Conservation (phyloP, 495 filamentous ascomycete species). For the Aspergillus conjunctus region DNA sequence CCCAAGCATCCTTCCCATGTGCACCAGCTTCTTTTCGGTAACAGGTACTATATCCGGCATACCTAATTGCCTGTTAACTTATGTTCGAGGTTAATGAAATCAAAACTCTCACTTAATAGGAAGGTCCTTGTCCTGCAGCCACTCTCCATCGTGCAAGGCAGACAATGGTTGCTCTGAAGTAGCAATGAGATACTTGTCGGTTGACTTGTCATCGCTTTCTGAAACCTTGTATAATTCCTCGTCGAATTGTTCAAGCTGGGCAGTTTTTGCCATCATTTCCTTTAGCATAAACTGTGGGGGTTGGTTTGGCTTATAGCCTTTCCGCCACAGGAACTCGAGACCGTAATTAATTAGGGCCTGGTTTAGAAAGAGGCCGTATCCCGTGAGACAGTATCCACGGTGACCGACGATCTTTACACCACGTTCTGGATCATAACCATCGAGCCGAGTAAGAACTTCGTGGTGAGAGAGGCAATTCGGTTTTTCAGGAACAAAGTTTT, state of each 20-base stretch:
- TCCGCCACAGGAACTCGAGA: constrained; percentile 75
- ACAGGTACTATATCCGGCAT: constrained; percentile 92
- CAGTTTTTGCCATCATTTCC: constrained; percentile 98
- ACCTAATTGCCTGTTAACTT: constrained; percentile 42
- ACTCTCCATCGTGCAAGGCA: constrained; percentile 89
- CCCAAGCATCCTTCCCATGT: constrained; percentile 96
- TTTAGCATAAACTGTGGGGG: constrained; percentile 95
- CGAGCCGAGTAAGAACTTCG: constrained; percentile 83
- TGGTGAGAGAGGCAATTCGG: constrained; percentile 82
- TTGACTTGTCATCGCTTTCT: constrained; percentile 72
- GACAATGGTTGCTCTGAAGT: constrained; percentile 96
- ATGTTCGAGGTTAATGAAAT: background rate
- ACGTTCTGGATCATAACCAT: constrained; percentile 91
- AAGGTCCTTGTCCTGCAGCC: constrained; percentile 81
- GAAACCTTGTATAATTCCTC: constrained; percentile 97
- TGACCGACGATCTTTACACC: constrained; percentile 95
- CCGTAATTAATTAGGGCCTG: constrained; percentile 93
- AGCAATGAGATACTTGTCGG: constrained; percentile 96
- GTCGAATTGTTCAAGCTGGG: constrained; percentile 95
- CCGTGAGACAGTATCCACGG: constrained; percentile 87
- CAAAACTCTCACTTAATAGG: constrained; percentile 67
- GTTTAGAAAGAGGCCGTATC: constrained; percentile 92
- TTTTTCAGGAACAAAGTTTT: constrained; percentile 69
- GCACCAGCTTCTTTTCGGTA: constrained; percentile 92
- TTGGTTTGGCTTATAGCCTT: constrained; percentile 84